These are phyloP conservation scores for Hypomontagnella monticulosa DNA, from an alignment of 495 filamentous ascomycete genomes.

Conservation along the genomic window DNA sequence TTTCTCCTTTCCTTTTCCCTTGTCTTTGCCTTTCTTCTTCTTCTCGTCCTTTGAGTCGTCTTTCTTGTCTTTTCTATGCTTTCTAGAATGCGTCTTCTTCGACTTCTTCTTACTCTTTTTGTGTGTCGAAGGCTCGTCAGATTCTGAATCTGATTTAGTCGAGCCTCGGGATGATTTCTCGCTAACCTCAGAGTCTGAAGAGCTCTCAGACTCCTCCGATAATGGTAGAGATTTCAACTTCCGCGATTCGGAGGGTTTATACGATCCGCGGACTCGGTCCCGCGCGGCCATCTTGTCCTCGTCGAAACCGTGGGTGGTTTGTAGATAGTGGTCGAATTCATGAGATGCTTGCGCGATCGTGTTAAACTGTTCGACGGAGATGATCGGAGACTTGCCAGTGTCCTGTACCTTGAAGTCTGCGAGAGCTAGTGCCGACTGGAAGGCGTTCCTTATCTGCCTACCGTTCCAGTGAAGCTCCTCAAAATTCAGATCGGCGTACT, in stretches of 20 bases:
- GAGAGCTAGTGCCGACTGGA: slow-evolving; percentile 54
- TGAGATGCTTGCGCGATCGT: slow-evolving; percentile 4
- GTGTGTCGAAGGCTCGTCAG: not conserved
- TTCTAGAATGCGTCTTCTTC: not conserved
- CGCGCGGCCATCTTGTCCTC: slow-evolving; percentile 9
- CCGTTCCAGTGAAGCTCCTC: slow-evolving; percentile 53
- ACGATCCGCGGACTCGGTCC: not conserved
- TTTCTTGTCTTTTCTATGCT: slow-evolving; percentile 3
- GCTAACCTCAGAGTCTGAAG: not conserved
- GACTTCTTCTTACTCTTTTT: slow-evolving; percentile 10
- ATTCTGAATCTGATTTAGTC: slow-evolving; percentile 4
- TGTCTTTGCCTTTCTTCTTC: slow-evolving; percentile 6
- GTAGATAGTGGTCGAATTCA: slow-evolving; percentile 3
- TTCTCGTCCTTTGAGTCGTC: not conserved
- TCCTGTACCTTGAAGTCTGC: slow-evolving; percentile 40
- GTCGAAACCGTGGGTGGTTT: slow-evolving; percentile 2
- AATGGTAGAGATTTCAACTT: not conserved
- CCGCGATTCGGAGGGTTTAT: not conserved
- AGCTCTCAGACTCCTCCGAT: slow-evolving; percentile 7
- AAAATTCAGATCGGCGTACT: slow-evolving; percentile 26
- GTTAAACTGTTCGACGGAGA: slow-evolving; percentile 2
- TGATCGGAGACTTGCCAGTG: slow-evolving; percentile 1
- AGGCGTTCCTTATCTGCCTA: slow-evolving; percentile 58
- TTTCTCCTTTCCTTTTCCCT: slow-evolving; percentile 1
- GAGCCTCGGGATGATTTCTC: not conserved